Evolutionary conservation across 2,329 filamentous ascomycete species (phyloP), one percentile per base, ranked within the genome.

Genomic region (Aureobasidium zeae): DNA sequence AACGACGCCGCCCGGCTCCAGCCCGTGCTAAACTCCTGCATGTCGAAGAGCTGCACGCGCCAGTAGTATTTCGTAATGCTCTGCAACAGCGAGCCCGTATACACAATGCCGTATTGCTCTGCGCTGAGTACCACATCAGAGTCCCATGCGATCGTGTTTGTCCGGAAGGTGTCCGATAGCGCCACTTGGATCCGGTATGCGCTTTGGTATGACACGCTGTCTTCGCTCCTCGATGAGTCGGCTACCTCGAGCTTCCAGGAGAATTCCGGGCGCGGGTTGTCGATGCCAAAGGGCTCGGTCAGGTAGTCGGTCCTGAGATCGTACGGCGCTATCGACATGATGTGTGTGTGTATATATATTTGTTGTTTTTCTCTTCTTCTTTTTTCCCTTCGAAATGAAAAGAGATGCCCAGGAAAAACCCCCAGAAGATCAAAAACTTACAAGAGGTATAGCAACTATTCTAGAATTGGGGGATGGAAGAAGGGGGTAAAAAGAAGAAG

Each of bases 221-320:
- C 13, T 16, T 29, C 34, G 16, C 34, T 30, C n/a, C n/a, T n/a
- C 12, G 25, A 29, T 2, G 39, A 30, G 7, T 34, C 22, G 30
- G n/a, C 15, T 4, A 21, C 21, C n/a, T 43, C 39, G 22, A 43
- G 13, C 30, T 29, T 33, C 39, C 39, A 43, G 2, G 39, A 43
- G 5, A 43, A 43, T 13, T 43, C 39, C 17, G 39, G 39, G 8
- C 39, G 25, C 12, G 39, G 39, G 6, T 43, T 43, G 9, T 43
- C 39, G 12, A 43, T 43, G 9, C 39, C 39, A 20, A 43, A 34
- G 2, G 39, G 29, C 22, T 43, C 29, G 30, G 3, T 16, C 8
- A 43, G 22, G 9, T 43, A 43, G 7, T 43, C 39, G 1, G 39
- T 43, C 22, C 39, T 43, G 2, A 43, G 39, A 26, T 43, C 10